Evolutionary conservation across 768 basidiomycete species (phyloP).

Genomic region (Polyporus arcularius): DNA sequence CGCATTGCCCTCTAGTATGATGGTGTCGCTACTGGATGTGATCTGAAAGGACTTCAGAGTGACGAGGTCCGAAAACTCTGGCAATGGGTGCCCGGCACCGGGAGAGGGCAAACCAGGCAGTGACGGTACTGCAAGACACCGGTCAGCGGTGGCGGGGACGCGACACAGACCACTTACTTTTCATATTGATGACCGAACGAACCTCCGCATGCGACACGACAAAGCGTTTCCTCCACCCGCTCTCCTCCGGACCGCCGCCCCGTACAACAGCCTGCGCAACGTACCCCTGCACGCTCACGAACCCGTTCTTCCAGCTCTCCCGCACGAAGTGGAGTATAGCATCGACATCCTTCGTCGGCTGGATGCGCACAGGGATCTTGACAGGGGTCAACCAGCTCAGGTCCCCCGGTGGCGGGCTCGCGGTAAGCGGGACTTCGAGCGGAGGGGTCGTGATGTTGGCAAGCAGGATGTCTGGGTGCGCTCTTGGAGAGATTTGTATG

Average conservation of each 20-base stretch:
- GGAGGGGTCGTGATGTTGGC: constrained; percentile 48
- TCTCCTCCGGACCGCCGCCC: constrained; percentile 48
- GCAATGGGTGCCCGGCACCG: constrained; percentile 51
- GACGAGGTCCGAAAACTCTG: constrained; percentile 58
- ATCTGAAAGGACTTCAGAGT: constrained; percentile 60
- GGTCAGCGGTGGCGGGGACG: background rate
- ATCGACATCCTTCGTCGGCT: constrained; percentile 53
- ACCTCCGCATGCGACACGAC: constrained; percentile 46
- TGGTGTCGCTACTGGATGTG: constrained; percentile 34
- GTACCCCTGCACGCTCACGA: constrained; percentile 44
- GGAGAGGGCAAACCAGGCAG: constrained; percentile 69
- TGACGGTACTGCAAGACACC: constrained; percentile 50
- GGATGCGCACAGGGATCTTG: constrained; percentile 50
- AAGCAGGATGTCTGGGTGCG: constrained; percentile 42
- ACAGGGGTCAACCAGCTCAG: constrained; percentile 60
- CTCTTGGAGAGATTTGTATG: constrained; percentile 49
- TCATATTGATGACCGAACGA: constrained; percentile 46
- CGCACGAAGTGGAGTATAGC: constrained; percentile 51
- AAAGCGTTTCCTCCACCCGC: constrained; percentile 50
- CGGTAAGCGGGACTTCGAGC: constrained; percentile 57
- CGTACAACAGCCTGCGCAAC: constrained; percentile 46
- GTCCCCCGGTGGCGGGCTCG: constrained; percentile 49
- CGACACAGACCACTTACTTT: constrained; percentile 44
- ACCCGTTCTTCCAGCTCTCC: constrained; percentile 59
- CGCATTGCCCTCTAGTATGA: constrained; percentile 46